These are phyloP conservation scores for Calonectria pseudoreteaudii DNA, from an alignment of 2,329 filamentous ascomycete species.

Conservation along the genomic window DNA sequence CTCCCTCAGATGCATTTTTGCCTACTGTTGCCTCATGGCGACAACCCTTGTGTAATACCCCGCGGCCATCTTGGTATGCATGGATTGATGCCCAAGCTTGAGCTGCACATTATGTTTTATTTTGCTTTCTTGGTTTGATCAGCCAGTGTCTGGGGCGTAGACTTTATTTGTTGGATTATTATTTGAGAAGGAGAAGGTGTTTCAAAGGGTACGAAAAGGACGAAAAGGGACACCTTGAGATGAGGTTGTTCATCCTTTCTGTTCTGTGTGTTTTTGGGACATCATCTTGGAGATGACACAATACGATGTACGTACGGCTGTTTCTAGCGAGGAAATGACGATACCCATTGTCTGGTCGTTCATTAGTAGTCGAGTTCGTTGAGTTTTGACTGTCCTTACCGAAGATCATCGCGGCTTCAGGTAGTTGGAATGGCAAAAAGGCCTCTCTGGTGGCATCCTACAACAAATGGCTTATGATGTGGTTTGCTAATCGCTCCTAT, in stretches of 20 bases:
- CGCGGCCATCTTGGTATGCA: conserved; percentile 31
- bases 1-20: conserved; percentile 20
- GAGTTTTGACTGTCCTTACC: not conserved
- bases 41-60: conserved; percentile 44
- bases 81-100: not conserved
- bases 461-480: not conserved
- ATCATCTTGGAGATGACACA: conserved; percentile 16
- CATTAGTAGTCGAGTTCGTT: not conserved
- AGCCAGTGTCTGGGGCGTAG: conserved; percentile 19
- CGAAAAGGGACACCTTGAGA: not conserved
- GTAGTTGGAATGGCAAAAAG: not conserved
- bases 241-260: not conserved
- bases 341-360: conserved; percentile 29
- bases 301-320: conserved; percentile 30
- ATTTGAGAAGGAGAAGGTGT: conserved; percentile 2
- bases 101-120: conserved; percentile 21
- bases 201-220: not conserved
- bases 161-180: not conserved
- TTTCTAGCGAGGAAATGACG: conserved; percentile 32
- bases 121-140: conserved; percentile 22
- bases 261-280: not conserved
- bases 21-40: conserved; percentile 30
- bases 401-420: not conserved
- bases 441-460: no score
- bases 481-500: not conserved